These are phyloP conservation scores for Caloboletus firmus DNA, from an alignment of 1,284 basidiomycete genomes.

Conservation along the genomic window DNA sequence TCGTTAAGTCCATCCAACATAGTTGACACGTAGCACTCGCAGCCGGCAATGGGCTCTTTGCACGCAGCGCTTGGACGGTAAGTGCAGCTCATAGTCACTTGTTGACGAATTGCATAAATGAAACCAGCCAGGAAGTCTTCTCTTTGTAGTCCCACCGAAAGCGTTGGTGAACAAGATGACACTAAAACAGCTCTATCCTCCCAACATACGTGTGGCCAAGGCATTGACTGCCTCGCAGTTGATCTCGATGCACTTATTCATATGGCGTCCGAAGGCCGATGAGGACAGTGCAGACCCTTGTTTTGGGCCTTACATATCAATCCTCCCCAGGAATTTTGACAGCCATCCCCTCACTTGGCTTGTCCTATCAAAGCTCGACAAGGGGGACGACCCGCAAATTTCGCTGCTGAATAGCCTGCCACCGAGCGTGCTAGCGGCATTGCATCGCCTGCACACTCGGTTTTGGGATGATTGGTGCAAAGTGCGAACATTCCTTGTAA, in stretches of 20 bases:
- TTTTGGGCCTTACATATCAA: slow-evolving; percentile 78
- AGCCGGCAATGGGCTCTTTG: slow-evolving; percentile 72
- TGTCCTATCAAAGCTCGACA: slow-evolving; percentile 32
- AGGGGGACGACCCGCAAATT: slow-evolving; percentile 15
- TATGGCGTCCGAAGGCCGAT: slow-evolving; percentile 46
- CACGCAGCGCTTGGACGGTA: slow-evolving; percentile 48
- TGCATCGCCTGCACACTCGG: slow-evolving; percentile 49
- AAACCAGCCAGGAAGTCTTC: slow-evolving; percentile 48
- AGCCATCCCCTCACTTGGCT: slow-evolving; percentile 77
- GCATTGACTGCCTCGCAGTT: slow-evolving; percentile 57
- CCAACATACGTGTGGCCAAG: slow-evolving; percentile 15
- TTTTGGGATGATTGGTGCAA: slow-evolving; percentile 63
- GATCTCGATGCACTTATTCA: slow-evolving; percentile 61
- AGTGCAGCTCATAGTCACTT: slow-evolving; percentile 12
- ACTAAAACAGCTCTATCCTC: slow-evolving; percentile 54
- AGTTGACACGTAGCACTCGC: slow-evolving; percentile 32
- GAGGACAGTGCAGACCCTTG: slow-evolving; percentile 50
- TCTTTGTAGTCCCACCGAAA: slow-evolving; percentile 69
- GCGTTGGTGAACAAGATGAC: slow-evolving; percentile 72
- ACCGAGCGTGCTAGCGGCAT: slow-evolving; percentile 45
- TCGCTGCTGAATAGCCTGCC: slow-evolving; percentile 49
- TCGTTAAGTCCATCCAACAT: neutral
- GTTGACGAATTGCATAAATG: neutral
- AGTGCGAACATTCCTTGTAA: slow-evolving; percentile 51
- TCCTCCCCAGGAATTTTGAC: slow-evolving; percentile 67